phyloP scores from a whole-genome alignment of 2,329 filamentous ascomycete species.

The Penicillium sp. region DNA sequence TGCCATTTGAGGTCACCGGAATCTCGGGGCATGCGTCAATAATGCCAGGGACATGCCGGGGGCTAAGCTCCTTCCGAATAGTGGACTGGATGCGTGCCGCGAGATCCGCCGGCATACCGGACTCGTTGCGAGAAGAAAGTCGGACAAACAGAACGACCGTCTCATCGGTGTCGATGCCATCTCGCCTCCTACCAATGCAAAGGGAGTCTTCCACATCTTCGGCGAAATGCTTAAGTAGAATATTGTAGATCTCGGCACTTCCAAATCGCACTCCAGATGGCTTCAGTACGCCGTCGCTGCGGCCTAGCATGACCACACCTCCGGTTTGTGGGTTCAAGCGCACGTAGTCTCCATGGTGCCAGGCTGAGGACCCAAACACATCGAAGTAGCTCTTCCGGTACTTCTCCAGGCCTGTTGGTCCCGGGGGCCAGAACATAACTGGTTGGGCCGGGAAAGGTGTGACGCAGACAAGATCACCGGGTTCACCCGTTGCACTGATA shows the following conservation, averaged over 20 bases:
- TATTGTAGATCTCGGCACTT: slow-evolving; percentile 92
- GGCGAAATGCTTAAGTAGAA: slow-evolving; percentile 80
- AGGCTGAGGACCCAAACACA: slow-evolving; percentile 64
- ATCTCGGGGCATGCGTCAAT: slow-evolving; percentile 83
- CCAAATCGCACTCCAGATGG: slow-evolving; percentile 89
- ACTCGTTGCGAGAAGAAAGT: slow-evolving; percentile 49
- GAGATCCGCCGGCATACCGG: slow-evolving; percentile 58
- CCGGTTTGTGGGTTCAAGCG: slow-evolving; percentile 67
- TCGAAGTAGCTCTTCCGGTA: slow-evolving; percentile 87
- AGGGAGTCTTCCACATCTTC: slow-evolving; percentile 77
- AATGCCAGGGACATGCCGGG: slow-evolving; percentile 81
- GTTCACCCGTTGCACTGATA: slow-evolving; percentile 60
- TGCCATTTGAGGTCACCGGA: slow-evolving; percentile 88
- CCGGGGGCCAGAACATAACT: slow-evolving; percentile 74
- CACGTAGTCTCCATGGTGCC: slow-evolving; percentile 96
- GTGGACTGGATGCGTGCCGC: slow-evolving; percentile 61
- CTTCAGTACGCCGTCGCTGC: slow-evolving; percentile 90
- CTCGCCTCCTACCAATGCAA: slow-evolving; percentile 74
- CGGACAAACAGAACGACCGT: slow-evolving; percentile 86
- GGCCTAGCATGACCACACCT: slow-evolving; percentile 84
- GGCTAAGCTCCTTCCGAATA: slow-evolving; percentile 75
- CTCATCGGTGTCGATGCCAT: slow-evolving; percentile 71
- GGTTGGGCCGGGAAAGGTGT: slow-evolving; percentile 88
- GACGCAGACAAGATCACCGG: slow-evolving; percentile 85
- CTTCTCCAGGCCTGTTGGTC: slow-evolving; percentile 65